These are phyloP conservation scores for Dysphania ambrosioides DNA, from an alignment of 148 eudicot species.

Conservation along the genomic window DNA sequence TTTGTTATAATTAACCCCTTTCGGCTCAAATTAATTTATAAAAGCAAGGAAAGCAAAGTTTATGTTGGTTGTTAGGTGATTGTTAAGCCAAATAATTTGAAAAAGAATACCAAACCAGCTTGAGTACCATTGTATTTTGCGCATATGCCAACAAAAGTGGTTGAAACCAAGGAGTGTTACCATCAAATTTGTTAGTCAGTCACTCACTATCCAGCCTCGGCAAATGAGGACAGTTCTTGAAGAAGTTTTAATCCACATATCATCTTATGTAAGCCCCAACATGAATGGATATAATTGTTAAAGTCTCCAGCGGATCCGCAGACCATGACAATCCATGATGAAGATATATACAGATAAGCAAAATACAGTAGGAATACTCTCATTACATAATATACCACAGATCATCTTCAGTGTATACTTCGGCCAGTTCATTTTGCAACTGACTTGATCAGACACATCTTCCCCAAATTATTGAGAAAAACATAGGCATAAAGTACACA, in stretches of 20 bases:
- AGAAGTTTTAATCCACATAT: background rate
- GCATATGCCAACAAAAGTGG: background rate
- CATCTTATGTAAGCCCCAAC: background rate
- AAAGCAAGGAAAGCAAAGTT: too few species aligned
- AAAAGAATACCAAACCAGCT: background rate
- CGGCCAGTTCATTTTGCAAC: background rate
- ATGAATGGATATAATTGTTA: background rate
- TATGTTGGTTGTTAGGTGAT: background rate
- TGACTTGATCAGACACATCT: background rate
- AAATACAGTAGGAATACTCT: slow-evolving; percentile 6
- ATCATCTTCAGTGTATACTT: background rate
- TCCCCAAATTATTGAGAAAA: slow-evolving; percentile 4
- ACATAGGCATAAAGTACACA: slow-evolving; percentile 11
- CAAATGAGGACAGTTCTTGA: background rate
- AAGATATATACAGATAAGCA: too few species aligned
- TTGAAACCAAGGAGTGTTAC: background rate
- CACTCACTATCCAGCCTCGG: background rate
- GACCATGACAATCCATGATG: too few species aligned
- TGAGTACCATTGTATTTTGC: background rate
- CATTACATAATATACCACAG: slow-evolving; percentile 6
- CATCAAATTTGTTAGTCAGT: background rate
- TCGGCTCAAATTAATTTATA: too few species aligned
- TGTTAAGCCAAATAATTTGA: background rate
- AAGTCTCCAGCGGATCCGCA: too few species aligned
- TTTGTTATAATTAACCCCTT: too few species aligned